Conservation (phyloP, 2,329 filamentous ascomycete genomes). For the Fusarium phyllophilum region DNA sequence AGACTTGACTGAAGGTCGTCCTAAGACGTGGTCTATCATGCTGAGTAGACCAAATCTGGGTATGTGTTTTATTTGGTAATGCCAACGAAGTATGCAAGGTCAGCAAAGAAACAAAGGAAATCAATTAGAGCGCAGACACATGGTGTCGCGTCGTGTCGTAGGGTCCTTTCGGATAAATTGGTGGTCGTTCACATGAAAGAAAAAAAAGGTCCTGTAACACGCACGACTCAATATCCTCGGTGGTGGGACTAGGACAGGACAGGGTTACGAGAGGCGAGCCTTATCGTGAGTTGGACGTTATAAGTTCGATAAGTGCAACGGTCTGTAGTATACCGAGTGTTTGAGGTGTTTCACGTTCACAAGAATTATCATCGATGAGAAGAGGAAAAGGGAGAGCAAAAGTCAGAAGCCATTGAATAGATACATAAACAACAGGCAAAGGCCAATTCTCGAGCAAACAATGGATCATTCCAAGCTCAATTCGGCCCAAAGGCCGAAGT, state of each 20-base stretch:
- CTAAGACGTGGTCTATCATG: constrained; percentile 89
- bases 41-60: constrained; percentile 7
- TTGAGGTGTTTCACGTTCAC: not conserved
- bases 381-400: not conserved
- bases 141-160: constrained; percentile 16
- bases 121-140: constrained; percentile 28
- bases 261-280: constrained; percentile 1
- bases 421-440: not conserved
- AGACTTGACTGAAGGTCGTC: constrained; percentile 89
- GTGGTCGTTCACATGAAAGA: constrained; percentile 42
- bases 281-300: constrained; percentile 12
- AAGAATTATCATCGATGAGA: not conserved
- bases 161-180: constrained; percentile 15
- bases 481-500: constrained; percentile 36
- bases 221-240: constrained; percentile 33
- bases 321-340: not conserved
- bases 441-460: not conserved
- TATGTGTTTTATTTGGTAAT: not conserved
- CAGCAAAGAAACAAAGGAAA: constrained; percentile 15
- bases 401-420: not conserved
- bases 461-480: constrained; percentile 21
- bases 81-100: not conserved
- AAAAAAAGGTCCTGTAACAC: constrained; percentile 1
- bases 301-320: constrained; percentile 10
- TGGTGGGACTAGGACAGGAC: constrained; percentile 17